Base-by-base conservation (phyloP, 2,329 filamentous ascomycete species). In the Aaosphaeria pasadenensis region DNA sequence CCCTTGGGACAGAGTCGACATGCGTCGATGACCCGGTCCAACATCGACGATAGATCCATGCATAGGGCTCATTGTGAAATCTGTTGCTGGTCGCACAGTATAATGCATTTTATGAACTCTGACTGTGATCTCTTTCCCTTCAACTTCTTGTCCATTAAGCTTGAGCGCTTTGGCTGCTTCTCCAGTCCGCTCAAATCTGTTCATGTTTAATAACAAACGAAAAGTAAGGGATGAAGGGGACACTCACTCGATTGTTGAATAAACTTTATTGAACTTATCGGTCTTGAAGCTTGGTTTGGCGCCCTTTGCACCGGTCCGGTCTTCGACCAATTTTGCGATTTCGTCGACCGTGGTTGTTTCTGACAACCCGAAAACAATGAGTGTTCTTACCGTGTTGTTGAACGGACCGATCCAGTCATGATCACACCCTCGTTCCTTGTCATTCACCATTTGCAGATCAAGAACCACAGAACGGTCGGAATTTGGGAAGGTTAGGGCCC, bases 331-430 rank as follows among this genome's bases (percentile, higher is more conserved):
- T 9, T 36, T 36, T n/a, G 33, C 33, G n/a, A 36, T 9, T 9
- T 36, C 33, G 9, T 9, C 33, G 33, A 9, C 33, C 33, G n/a
- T n/a, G 33, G n/a, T n/a, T n/a, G 33, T 36, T 9, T 36, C 33
- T 9, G 33, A 9, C 4, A 36, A 36, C 13, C 60, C 56, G 24
- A 49, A 51, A 9, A 69, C 51, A 43, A 56, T 63, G 5, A 70
- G 56, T 30, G 60, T 54, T 5, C 42, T 59, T 11, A 69, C 64
- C 7, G 43, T 53, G 11, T 53, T 36, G 39, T 66, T 67, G 5
- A 56, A 49, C 5, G 61, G 60, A 3, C 63, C 66, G 36, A 70
- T 70, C 57, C 59, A 68, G 5, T 50, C 45, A 13, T 59, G 43
- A 39, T 52, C 41, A 30, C 66, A 69, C 5, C 64, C 64, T 43